Base-by-base conservation (phyloP, 352 stramenopile species). In the Phytophthora litchii region DNA sequence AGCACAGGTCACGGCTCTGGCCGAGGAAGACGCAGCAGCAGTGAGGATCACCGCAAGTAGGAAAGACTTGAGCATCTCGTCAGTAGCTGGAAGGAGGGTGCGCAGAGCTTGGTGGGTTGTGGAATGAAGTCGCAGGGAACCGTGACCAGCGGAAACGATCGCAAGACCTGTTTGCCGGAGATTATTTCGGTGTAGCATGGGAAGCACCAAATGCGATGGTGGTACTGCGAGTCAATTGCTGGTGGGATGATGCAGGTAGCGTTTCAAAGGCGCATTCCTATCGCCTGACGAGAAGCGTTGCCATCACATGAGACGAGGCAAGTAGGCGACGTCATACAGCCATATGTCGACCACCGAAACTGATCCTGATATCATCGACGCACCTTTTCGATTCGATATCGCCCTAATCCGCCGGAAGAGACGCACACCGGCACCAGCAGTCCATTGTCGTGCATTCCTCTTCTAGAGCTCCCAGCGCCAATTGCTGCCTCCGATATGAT, bases 51-150 rank as follows among this genome's bases (percentile, higher is more conserved):
- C 55, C 13, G 64, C 56, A 53, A 78, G 60, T 7, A 72, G 42
- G 31, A 67, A 69, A 16, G 60, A 66, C 52, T 69, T 74, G 47
- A 64, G 36, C 64, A 74, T 76, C 6, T 36, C 68, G 19, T 19
- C 11, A 31, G 23, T 13, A 20, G 10, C 32, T 35, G 49, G 9
- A 10, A 35, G 14, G 53, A 10, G 37, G 35, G 11, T 52, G 42
- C 31, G 32, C 14, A 4, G 45, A 52, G 35, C 46, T 61, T 47
- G 59, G 53, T 41, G 34, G 37, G 47, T 68, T 64, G 40, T 23
- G 17, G 52, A 72, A 56, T 72, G 63, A 40, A 16, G 10, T 36
- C 32, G 20, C 31, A 8, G 32, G 14, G 12, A 31, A 8, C 4
- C 29, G 4, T 34, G 29, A 41, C 21, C 43, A 42, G 16, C 20